Percentiles rank a stretch among this genome's conserved stretches.
Evolutionary conservation across 73 alveolate genomes (phyloP).

Genomic region (Paramecium sonneborni): DNA sequence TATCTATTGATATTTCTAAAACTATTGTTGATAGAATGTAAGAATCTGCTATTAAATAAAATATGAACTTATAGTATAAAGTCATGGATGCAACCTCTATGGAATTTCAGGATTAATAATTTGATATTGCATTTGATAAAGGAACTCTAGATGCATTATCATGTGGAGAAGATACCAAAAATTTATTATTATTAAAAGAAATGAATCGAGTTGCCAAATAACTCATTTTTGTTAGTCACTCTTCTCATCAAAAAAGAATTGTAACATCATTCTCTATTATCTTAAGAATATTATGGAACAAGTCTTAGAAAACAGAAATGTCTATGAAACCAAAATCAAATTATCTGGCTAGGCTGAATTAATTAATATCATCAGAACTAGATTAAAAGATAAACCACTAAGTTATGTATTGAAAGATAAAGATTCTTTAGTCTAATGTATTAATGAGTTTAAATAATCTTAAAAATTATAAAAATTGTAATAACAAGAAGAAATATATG

Average conservation of each 20-base stretch:
- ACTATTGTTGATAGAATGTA: slow-evolving; percentile 50
- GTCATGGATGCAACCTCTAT: slow-evolving; percentile 59
- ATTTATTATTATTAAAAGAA: slow-evolving; percentile 36
- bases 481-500: background rate
- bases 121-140: slow-evolving; percentile 66
- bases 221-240: background rate
- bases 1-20: slow-evolving; percentile 61
- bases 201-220: slow-evolving; percentile 51
- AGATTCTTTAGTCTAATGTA: background rate
- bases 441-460: background rate
- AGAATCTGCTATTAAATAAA: background rate
- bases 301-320: background rate
- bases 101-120: slow-evolving; percentile 31
- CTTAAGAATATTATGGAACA: background rate
- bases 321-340: background rate
- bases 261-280: background rate
- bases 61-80: slow-evolving; percentile 9
- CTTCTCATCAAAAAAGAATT: slow-evolving; percentile 13
- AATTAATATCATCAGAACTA: slow-evolving; percentile 33
- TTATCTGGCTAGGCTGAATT: slow-evolving; percentile 50
- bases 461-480: background rate
- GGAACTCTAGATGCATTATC: slow-evolving; percentile 64
- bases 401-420: slow-evolving; percentile 37
- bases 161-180: slow-evolving; percentile 23
- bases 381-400: slow-evolving; percentile 9